Evolutionary conservation across 2,329 filamentous ascomycete species (phyloP).

Genomic region (Xylaria hypoxylon): DNA sequence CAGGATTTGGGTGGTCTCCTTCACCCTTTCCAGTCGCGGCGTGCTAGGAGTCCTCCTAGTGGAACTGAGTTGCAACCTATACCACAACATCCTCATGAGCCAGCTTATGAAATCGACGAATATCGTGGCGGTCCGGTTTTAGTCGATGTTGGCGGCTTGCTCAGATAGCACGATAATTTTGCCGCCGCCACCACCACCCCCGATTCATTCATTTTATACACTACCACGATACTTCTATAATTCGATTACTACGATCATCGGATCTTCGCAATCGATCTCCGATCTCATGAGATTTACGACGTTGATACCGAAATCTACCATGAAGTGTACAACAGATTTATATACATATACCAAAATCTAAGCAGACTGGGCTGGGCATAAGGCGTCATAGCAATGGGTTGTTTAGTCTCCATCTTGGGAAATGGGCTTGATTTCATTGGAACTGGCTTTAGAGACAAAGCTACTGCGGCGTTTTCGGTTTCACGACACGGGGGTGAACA

Average conservation of each 20-base stretch:
- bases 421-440: slow-evolving; percentile 17
- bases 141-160: slow-evolving; percentile 56
- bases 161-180: slow-evolving; percentile 44
- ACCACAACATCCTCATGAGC: slow-evolving; percentile 55
- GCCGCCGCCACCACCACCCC: neutral
- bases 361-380: slow-evolving; percentile 25
- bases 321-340: slow-evolving; percentile 42
- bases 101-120: slow-evolving; percentile 49
- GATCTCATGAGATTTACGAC: slow-evolving; percentile 45
- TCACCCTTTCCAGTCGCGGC: slow-evolving; percentile 54
- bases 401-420: slow-evolving; percentile 17
- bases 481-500: slow-evolving; percentile 13
- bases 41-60: slow-evolving; percentile 49
- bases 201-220: slow-evolving; percentile 16
- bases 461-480: slow-evolving; percentile 32
- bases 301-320: slow-evolving; percentile 38
- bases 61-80: slow-evolving; percentile 62
- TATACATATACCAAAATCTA: slow-evolving; percentile 37
- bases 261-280: slow-evolving; percentile 10
- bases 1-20: slow-evolving; percentile 69
- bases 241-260: slow-evolving; percentile 1
- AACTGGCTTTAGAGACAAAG: slow-evolving; percentile 28
- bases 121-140: slow-evolving; percentile 52
- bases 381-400: slow-evolving; percentile 25
- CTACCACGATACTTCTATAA: slow-evolving; percentile 16